These are phyloP conservation scores for Xylaria multiplex DNA, from an alignment of 2,329 filamentous ascomycete genomes.

Conservation along the genomic window DNA sequence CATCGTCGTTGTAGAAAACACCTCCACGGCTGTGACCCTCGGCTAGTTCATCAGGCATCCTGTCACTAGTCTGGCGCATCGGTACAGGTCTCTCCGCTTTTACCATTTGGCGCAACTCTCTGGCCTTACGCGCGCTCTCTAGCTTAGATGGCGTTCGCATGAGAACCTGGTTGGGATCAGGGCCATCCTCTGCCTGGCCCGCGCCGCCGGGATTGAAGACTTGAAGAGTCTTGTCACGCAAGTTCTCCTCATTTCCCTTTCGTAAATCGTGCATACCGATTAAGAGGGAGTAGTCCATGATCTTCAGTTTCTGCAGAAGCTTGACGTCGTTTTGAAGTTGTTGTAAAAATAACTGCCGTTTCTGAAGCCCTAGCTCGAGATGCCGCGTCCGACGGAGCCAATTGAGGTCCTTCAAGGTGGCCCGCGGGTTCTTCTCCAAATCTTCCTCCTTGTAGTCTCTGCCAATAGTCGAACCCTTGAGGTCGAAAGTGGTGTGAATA, in stretches of 20 bases:
- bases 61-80: slow-evolving; percentile 81
- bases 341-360: slow-evolving; percentile 87
- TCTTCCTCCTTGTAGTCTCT: slow-evolving; percentile 91
- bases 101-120: slow-evolving; percentile 90
- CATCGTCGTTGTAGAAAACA: slow-evolving; percentile 94
- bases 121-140: slow-evolving; percentile 89
- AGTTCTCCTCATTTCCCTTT: slow-evolving; percentile 93
- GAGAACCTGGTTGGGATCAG: slow-evolving; percentile 70
- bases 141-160: slow-evolving; percentile 92
- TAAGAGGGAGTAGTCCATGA: slow-evolving; percentile 98
- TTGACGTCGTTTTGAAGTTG: slow-evolving; percentile 90
- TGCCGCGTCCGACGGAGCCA: slow-evolving; percentile 89
- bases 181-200: slow-evolving; percentile 64
- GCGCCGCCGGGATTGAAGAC: slow-evolving; percentile 92
- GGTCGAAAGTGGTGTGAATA: slow-evolving; percentile 95
- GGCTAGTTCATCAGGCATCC: slow-evolving; percentile 90
- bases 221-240: slow-evolving; percentile 87
- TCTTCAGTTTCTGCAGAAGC: slow-evolving; percentile 86
- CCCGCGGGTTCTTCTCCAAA: slow-evolving; percentile 86
- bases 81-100: slow-evolving; percentile 93
- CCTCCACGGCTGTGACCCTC: slow-evolving; percentile 75
- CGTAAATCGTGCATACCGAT: slow-evolving; percentile 92
- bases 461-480: slow-evolving; percentile 96
- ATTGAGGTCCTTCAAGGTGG: slow-evolving; percentile 95
- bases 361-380: slow-evolving; percentile 87